Base-by-base conservation (phyloP, 2,329 filamentous ascomycete species). In the Exophiala viscosa region DNA sequence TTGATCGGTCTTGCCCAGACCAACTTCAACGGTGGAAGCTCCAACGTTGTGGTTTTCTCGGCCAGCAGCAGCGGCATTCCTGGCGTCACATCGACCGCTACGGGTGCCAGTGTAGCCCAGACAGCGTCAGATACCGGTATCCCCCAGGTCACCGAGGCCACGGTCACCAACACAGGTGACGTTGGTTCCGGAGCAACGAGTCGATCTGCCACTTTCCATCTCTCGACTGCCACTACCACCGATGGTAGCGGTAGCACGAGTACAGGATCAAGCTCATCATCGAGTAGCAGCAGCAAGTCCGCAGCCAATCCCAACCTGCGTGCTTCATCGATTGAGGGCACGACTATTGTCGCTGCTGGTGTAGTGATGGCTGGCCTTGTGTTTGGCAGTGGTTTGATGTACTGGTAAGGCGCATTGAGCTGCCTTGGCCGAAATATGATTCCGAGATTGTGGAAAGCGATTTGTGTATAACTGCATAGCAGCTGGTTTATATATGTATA, bases 1-100 rank as follows among this genome's bases (percentile, higher is more conserved):
- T 76, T 86, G 69, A 83, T 90, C 59, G 85, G 83, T 1, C 70
- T 90, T 31, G 87, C 85, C 1, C 82, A 86, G 66, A 85, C 85
- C 14, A 79, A 76, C 34, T 61, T 58, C 38, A 35, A 57, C 34
- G 47, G 50, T 23, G 31, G 40, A 23, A 49, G 51, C 15, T 20
- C 48, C 8, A 51, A 60, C 15, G 48, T 61, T 34, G 44, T 59
- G 39, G 59, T 39, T n/a, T 55, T 59, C 47, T 35, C 41, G 33
- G 43, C 42, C 34, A 54, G 39, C 41, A 50, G 52, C 41, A 50
- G 52, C 14, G 54, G 50, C 9, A 60, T 61, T 28, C 59, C 59
- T 2, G 48, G 52, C 13, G 59, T 51, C 14, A 38, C 36, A 3
- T 58, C 59, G 3, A 60, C 59, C 6, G 58, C 60, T 1, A 28